These are phyloP conservation scores for Pisolithus orientalis DNA, from an alignment of 768 basidiomycete species.

Conservation along the genomic window DNA sequence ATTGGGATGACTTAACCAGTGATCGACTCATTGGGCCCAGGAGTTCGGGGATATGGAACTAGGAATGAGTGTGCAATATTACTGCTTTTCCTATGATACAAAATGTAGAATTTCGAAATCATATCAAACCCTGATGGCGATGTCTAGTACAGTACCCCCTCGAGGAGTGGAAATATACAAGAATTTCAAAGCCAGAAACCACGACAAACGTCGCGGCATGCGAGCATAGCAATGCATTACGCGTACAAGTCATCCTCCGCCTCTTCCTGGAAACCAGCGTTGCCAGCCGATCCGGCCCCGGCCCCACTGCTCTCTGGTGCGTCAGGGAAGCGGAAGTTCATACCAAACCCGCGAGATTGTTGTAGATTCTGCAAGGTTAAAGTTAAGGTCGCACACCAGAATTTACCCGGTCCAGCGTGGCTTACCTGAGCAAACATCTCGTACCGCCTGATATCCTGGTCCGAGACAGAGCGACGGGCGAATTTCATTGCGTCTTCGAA, in stretches of 20 bases:
- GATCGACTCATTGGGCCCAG: no score
- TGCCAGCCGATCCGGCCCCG: constrained; percentile 44
- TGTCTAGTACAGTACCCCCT: not conserved
- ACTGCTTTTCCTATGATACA: no score
- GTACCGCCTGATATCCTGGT: constrained; percentile 93
- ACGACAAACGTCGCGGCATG: not conserved
- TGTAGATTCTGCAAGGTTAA: constrained; percentile 60
- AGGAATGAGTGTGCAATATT: no score
- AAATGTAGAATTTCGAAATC: no score
- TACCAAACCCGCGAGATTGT: constrained; percentile 88
- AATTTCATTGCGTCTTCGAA: constrained; percentile 99
- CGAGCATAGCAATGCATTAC: constrained; percentile 24
- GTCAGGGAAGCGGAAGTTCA: constrained; percentile 98
- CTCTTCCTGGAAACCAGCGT: constrained; percentile 80
- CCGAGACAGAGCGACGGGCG: constrained; percentile 93
- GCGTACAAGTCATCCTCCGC: constrained; percentile 91
- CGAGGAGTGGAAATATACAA: no score
- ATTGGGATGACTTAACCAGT: not conserved
- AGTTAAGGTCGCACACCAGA: constrained; percentile 3
- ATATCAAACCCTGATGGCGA: no score
- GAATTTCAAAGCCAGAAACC: not conserved
- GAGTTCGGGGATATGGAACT: no score
- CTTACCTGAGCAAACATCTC: constrained; percentile 94
- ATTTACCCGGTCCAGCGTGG: constrained; percentile 1
- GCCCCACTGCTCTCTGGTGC: constrained; percentile 25